Percentiles rank a stretch among this genome's conserved stretches.
These are phyloP conservation scores for Podaxis sp. DNA, from an alignment of 768 basidiomycete species.

Conservation along the genomic window DNA sequence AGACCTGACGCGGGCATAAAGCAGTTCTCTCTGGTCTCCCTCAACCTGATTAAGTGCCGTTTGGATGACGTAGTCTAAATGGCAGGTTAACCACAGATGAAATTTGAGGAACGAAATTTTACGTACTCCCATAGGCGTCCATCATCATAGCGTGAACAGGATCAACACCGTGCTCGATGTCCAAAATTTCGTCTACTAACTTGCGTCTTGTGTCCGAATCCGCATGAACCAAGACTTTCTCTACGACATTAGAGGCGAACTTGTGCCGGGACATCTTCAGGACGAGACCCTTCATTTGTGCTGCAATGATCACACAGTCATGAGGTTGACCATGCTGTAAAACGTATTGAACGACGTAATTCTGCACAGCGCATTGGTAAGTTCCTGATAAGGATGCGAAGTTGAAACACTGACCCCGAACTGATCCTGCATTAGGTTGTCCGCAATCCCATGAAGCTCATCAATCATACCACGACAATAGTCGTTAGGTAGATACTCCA, in stretches of 20 bases:
- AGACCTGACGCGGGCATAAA: conserved; percentile 62
- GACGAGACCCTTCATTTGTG: conserved; percentile 74
- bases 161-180: conserved; percentile 47
- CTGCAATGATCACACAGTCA: conserved; percentile 67
- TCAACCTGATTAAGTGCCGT: conserved; percentile 69
- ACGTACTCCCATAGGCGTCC: conserved; percentile 86
- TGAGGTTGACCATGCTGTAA: conserved; percentile 74
- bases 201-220: conserved; percentile 59
- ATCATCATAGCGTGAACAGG: conserved; percentile 77
- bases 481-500: conserved; percentile 76
- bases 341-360: conserved; percentile 94
- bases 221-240: conserved; percentile 78
- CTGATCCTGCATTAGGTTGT: conserved; percentile 82
- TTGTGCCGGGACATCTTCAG: conserved; percentile 82
- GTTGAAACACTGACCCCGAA: conserved; percentile 64
- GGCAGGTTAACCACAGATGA: background rate
- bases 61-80: conserved; percentile 82
- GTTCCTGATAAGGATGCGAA: background rate
- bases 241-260: conserved; percentile 94
- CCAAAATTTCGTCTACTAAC: conserved; percentile 83
- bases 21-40: conserved; percentile 65
- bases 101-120: background rate
- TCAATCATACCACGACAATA: conserved; percentile 73
- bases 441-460: conserved; percentile 72
- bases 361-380: conserved; percentile 40